Conservation (phyloP, 1,139 yeast genomes). For the Diutina neorugosa region DNA sequence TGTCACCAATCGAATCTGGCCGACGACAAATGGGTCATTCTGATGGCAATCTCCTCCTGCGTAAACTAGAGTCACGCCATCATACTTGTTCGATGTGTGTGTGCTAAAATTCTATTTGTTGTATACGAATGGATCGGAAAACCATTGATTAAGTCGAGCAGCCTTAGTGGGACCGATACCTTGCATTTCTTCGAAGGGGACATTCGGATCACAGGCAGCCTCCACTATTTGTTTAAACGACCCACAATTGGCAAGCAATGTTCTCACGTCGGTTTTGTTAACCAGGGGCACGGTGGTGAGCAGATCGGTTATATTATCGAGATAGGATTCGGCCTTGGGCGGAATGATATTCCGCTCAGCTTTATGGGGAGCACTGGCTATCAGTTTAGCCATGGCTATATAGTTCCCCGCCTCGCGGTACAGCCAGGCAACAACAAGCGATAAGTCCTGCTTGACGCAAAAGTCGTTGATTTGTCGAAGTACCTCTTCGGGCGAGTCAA, state of each 20-base stretch:
- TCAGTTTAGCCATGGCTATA: conserved; percentile 19
- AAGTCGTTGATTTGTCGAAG: conserved; percentile 59
- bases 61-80: neutral
- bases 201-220: conserved; percentile 17
- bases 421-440: conserved; percentile 70
- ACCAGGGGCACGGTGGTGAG: conserved; percentile 40
- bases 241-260: conserved; percentile 40
- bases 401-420: conserved; percentile 82
- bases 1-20: neutral
- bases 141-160: conserved; percentile 28
- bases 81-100: neutral
- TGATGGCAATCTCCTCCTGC: neutral
- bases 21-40: neutral
- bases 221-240: conserved; percentile 36
- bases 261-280: conserved; percentile 49
- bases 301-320: neutral
- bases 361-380: neutral
- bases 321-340: neutral
- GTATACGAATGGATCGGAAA: conserved; percentile 42
- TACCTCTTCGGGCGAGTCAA: conserved; percentile 60
- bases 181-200: conserved; percentile 20
- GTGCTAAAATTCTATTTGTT: conserved; percentile 17
- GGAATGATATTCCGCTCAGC: neutral
- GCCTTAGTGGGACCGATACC: conserved; percentile 51
- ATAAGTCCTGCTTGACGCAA: conserved; percentile 58